These are phyloP conservation scores for Alternaria sp. DNA, from an alignment of 2,329 filamentous ascomycete genomes.

Conservation along the genomic window DNA sequence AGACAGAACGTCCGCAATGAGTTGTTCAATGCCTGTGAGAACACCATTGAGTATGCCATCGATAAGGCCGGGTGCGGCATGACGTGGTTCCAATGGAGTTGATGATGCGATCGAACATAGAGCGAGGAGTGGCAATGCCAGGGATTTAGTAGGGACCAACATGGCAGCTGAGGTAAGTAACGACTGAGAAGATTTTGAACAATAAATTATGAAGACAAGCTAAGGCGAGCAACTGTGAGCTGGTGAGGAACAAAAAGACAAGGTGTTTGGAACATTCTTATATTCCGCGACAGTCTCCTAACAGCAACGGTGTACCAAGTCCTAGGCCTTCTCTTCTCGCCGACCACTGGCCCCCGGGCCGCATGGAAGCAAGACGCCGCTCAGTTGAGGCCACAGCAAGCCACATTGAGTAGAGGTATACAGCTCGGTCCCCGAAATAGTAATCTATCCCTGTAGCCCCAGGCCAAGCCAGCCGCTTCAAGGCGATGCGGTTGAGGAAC, in stretches of 20 bases:
- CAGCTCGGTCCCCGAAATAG: conserved; percentile 1
- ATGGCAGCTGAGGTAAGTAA: neutral
- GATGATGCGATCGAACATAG: conserved; percentile 19
- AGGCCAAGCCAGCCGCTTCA: neutral
- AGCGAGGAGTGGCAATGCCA: conserved; percentile 3
- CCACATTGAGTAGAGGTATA: neutral
- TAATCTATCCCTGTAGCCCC: neutral
- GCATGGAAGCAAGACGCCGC: neutral
- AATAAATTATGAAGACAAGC: neutral
- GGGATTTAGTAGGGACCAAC: conserved; percentile 1
- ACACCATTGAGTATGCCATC: conserved; percentile 33
- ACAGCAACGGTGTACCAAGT: neutral
- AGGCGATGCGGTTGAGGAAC: neutral
- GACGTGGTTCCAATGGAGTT: conserved; percentile 29
- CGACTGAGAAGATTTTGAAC: neutral
- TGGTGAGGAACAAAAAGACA: neutral
- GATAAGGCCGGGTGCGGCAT: conserved; percentile 27
- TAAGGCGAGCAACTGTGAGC: neutral
- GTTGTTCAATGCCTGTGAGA: conserved; percentile 21
- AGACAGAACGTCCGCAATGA: conserved; percentile 38
- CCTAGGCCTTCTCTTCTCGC: neutral
- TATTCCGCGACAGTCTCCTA: neutral
- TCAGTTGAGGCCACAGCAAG: neutral
- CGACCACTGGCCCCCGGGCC: neutral
- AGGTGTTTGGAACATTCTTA: conserved; percentile 2